phyloP scores from a whole-genome alignment of 345 rosid species.

The Citrus medica region DNA sequence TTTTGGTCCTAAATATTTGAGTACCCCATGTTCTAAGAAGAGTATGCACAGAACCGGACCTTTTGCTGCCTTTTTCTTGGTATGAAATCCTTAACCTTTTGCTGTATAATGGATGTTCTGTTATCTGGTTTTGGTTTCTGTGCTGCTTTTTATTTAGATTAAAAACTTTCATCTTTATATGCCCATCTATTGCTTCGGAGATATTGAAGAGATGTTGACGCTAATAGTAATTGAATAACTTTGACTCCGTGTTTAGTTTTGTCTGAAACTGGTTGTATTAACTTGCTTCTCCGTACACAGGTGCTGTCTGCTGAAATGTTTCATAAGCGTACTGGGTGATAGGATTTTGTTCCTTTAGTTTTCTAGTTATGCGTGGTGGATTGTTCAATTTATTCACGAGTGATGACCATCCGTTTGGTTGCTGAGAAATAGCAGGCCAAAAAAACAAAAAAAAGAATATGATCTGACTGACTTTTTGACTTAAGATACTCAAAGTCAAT shows the following conservation, averaged over 20 bases:
- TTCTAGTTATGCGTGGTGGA: not conserved
- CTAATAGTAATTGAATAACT: not conserved
- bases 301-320: not conserved
- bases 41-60: not conserved
- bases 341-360: not conserved
- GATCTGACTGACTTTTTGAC: not conserved
- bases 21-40: constrained; percentile 20
- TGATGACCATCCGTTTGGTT: constrained; percentile 3
- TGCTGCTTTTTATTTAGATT: constrained; percentile 11
- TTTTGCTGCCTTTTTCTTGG: constrained; percentile 24
- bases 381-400: not conserved
- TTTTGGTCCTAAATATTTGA: constrained; percentile 17
- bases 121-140: constrained; percentile 1
- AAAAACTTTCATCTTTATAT: constrained; percentile 8
- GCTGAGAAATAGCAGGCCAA: not conserved
- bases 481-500: not conserved
- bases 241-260: not conserved
- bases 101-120: not conserved
- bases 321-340: not conserved
- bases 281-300: not conserved
- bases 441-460: too few species aligned
- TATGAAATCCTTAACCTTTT: constrained; percentile 21
- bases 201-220: constrained; percentile 30
- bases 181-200: constrained; percentile 7
- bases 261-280: not conserved